A percentile compares a stretch with the other conserved stretches of the same genome.
Conservation (phyloP, 2,329 filamentous ascomycete species). For the Colletotrichum tanaceti region DNA sequence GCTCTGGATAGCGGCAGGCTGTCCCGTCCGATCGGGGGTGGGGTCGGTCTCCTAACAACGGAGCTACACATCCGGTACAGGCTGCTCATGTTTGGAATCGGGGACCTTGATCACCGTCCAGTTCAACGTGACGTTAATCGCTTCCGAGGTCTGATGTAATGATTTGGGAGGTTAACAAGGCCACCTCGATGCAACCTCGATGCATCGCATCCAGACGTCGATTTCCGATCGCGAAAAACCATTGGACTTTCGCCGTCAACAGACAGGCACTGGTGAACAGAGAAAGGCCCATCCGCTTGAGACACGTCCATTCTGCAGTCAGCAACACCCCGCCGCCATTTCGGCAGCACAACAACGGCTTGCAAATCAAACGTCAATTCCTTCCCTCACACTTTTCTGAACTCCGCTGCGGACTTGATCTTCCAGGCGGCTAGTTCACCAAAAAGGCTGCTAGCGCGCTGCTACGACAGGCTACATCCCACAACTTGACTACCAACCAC, state of each 20-base stretch:
- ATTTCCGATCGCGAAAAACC: not conserved
- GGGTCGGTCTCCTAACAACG: slow-evolving; percentile 9
- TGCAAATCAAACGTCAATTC: slow-evolving; percentile 33
- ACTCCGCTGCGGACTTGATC: slow-evolving; percentile 39
- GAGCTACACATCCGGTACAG: too few relatives aligned
- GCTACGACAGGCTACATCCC: slow-evolving; percentile 29
- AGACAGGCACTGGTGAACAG: slow-evolving; percentile 14
- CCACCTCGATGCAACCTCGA: slow-evolving; percentile 21
- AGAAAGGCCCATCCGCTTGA: slow-evolving; percentile 20
- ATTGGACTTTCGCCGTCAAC: slow-evolving; percentile 13
- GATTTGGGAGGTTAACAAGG: slow-evolving; percentile 10
- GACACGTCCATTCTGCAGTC: slow-evolving; percentile 38
- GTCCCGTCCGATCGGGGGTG: slow-evolving; percentile 18
- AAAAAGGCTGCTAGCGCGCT: slow-evolving; percentile 31
- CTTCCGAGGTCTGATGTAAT: slow-evolving; percentile 25
- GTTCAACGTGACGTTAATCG: slow-evolving; percentile 27
- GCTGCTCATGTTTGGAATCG: slow-evolving; percentile 30
- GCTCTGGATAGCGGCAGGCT: slow-evolving; percentile 20
- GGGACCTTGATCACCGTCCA: slow-evolving; percentile 27
- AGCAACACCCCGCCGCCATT: slow-evolving; percentile 35
- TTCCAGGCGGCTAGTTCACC: slow-evolving; percentile 29
- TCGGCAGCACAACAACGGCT: slow-evolving; percentile 25
- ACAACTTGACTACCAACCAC: slow-evolving; percentile 14
- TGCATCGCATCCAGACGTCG: slow-evolving; percentile 1
- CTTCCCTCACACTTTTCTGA: slow-evolving; percentile 23